phyloP scores from a whole-genome alignment of 192 early-diverging fungal genomes.

The Rhizophagus prolifer region DNA sequence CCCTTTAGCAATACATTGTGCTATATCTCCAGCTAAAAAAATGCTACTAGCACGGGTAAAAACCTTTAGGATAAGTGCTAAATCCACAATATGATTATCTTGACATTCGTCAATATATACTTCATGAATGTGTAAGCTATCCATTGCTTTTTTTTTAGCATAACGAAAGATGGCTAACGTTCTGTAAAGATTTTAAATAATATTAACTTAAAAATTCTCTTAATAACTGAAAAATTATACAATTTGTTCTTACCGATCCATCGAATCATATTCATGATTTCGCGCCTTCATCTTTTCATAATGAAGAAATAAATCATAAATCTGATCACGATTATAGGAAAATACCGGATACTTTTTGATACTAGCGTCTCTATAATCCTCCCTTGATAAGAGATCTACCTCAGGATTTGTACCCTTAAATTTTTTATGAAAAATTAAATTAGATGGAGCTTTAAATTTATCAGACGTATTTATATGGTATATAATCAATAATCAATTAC shows the following conservation, averaged over 20 bases:
- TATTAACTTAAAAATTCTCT: background rate
- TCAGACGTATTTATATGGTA: too few species aligned
- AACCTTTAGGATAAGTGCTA: slow-evolving; percentile 9
- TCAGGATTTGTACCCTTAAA: slow-evolving; percentile 21
- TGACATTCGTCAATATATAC: slow-evolving; percentile 29
- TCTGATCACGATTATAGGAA: background rate
- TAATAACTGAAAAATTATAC: background rate
- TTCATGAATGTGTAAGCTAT: slow-evolving; percentile 13
- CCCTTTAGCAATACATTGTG: slow-evolving; percentile 21
- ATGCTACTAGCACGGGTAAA: slow-evolving; percentile 1
- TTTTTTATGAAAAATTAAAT: background rate
- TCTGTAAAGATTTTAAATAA: background rate
- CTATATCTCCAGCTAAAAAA: slow-evolving; percentile 25
- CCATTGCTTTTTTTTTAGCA: background rate
- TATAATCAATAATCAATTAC: background rate
- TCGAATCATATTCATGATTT: slow-evolving; percentile 15
- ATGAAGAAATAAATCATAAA: slow-evolving; percentile 26
- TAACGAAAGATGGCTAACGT: slow-evolving; percentile 17
- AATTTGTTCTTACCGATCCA: background rate
- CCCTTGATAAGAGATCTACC: slow-evolving; percentile 1
- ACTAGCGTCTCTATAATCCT: background rate
- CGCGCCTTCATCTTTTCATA: slow-evolving; percentile 12
- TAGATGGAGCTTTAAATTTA: too few species aligned
- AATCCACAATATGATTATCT: slow-evolving; percentile 15
- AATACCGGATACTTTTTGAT: slow-evolving; percentile 17